These are phyloP conservation scores for Colletotrichum cereale DNA, from an alignment of 2,329 filamentous ascomycete genomes.

Conservation along the genomic window DNA sequence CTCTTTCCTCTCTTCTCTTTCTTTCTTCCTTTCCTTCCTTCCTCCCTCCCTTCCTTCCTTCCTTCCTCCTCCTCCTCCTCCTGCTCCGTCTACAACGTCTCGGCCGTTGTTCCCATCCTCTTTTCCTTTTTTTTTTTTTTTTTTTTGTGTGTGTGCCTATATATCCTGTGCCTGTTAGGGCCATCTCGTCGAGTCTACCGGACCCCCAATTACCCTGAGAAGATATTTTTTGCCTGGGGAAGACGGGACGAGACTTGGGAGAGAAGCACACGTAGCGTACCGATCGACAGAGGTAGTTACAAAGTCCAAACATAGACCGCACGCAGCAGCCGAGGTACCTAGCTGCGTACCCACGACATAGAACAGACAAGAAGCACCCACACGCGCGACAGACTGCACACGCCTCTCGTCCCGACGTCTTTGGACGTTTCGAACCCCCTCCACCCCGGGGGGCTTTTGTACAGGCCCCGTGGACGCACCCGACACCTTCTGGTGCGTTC, in stretches of 20 bases:
- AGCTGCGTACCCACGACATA: slow-evolving; percentile 6
- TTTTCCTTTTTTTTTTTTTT: neutral
- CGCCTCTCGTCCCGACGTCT: slow-evolving; percentile 32
- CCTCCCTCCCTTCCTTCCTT: too few species aligned
- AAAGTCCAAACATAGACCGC: slow-evolving; percentile 1
- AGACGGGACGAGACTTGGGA: slow-evolving; percentile 17
- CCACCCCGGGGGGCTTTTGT: slow-evolving; percentile 16
- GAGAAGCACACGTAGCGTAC: slow-evolving; percentile 2
- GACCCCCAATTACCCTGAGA: slow-evolving; percentile 11
- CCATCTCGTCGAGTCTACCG: slow-evolving; percentile 6
- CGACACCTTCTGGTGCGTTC: neutral
- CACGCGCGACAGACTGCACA: slow-evolving; percentile 31
- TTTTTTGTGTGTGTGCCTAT: too few species aligned
- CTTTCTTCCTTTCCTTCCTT: neutral
- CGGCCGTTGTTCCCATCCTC: neutral
- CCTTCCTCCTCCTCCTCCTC: neutral
- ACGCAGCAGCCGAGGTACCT: slow-evolving; percentile 29
- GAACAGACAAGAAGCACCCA: slow-evolving; percentile 10
- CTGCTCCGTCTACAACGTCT: slow-evolving; percentile 1
- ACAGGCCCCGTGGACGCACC: slow-evolving; percentile 22
- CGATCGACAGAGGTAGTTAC: slow-evolving; percentile 9
- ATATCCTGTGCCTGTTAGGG: neutral
- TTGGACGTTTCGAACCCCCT: slow-evolving; percentile 36
- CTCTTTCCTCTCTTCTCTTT: neutral
- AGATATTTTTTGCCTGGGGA: slow-evolving; percentile 2